Base-by-base conservation (phyloP, 331 rosid genomes). In the Rhamnella rubrinervis region DNA sequence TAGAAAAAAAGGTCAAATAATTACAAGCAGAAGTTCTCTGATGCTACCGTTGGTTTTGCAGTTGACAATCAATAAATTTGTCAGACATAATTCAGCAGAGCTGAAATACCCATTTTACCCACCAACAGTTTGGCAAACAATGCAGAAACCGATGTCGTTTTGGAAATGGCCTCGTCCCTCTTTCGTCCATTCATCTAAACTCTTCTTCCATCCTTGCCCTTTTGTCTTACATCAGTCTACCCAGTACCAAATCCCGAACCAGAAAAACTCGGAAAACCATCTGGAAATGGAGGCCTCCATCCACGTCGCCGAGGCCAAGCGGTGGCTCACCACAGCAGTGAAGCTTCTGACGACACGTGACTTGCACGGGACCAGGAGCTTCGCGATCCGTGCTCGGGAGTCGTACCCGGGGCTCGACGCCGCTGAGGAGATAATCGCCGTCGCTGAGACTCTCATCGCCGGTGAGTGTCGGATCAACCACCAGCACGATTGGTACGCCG, bases 301-400 rank as follows among this genome's bases (percentile, higher is more conserved):
- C 37, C 80, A 53, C 71, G 75, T 89, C 72, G 92, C 81, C 4
- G 98, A 93, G 65, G 97, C 97, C 14, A 84, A 84, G 77, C 87
- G 96, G 37, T 93, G 96, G 98, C 75, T 93, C 0, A 85, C 75
- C 83, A 89, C 89, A 0, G 96, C 98, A 0, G 89, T 88, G 80
- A 93, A 84, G 81, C 88, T 91, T 0, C 84, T 93, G 6, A 80
- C 81, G 55, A 84, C 96, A 55, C 87, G 89, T 75, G 98, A 93
- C 67, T 47, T 91, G 23, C 90, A 81, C 55, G 97, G 97, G 44
- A 88, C 97, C 0, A 76, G 89, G 70, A 83, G 85, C 44, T 93
- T 93, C 16, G 98, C 97, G 19, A 80, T 93, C 80, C 91, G 98
- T 0, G 97, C 93, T 6, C 85, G 92, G 3, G 98, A 91, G 46